Evolutionary conservation across 768 basidiomycete genomes (phyloP).

Genomic region (Mycena pura): DNA sequence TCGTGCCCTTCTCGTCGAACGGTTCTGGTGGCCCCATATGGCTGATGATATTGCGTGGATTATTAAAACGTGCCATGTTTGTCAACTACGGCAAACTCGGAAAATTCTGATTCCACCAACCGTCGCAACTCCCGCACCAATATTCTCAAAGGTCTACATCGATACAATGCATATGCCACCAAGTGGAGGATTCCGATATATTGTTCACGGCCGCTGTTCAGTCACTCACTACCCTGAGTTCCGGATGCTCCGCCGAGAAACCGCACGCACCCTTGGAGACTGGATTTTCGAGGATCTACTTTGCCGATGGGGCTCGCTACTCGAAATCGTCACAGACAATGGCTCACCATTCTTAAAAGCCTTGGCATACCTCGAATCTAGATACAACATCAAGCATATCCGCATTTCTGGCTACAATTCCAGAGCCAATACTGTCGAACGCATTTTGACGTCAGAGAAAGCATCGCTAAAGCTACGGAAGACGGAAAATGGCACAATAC

Average conservation of each 20-base stretch:
- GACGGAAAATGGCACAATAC: too few relatives aligned
- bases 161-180: constrained; percentile 31
- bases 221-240: constrained; percentile 1
- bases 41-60: constrained; percentile 27
- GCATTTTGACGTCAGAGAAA: too few relatives aligned
- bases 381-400: not conserved
- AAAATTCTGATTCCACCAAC: constrained; percentile 36
- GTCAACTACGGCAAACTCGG: constrained; percentile 32
- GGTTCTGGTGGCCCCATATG: constrained; percentile 36
- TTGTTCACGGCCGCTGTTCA: constrained; percentile 15
- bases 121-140: constrained; percentile 22
- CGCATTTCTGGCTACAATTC: not conserved
- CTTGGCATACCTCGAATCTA: constrained; percentile 1
- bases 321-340: constrained; percentile 29
- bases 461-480: too few relatives aligned
- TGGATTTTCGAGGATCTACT: constrained; percentile 33
- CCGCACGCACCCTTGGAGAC: not conserved
- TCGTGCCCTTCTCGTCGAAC: constrained; percentile 21
- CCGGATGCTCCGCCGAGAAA: constrained; percentile 11
- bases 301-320: constrained; percentile 17
- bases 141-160: not conserved
- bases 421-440: not conserved
- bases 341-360: constrained; percentile 16
- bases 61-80: constrained; percentile 24
- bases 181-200: constrained; percentile 4